Base-by-base conservation (phyloP, 2,329 filamentous ascomycete genomes). In the Pseudopyrenochaeta lycopersici region DNA sequence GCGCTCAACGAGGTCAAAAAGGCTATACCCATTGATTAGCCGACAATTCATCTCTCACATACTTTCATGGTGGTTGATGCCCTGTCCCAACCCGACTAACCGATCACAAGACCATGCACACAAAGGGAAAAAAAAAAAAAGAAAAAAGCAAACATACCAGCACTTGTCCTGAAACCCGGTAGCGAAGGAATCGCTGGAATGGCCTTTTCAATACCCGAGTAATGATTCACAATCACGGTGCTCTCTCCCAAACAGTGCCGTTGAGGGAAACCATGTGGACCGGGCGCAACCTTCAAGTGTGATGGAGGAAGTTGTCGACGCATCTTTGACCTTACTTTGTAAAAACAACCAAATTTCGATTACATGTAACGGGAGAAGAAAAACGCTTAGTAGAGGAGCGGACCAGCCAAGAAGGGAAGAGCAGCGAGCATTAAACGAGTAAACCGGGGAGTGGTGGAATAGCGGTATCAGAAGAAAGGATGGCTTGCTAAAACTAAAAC, bases 1-100 rank as follows among this genome's bases (percentile, higher is more conserved):
- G 90, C 90, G 63, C 90, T 87, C 14, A 95, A 83, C 64, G 91
- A 94, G 50, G 87, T 89, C 76, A 95, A 89, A 80, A 95, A 95
- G 21, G 90, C 91, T 95, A 75, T 44, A 29, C 38, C 17, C 29
- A 42, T 29, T 14, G 6, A 39, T 70, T 43, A 70, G 66, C 57
- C 17, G 14, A n/a, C 30, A 32, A 39, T 30, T 32, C 31, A 20
- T 30, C 32, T 30, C 21, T 5, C 29, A 46, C 49, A 35, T 27
- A 7, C 35, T 32, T 30, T 38, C 18, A 20, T 54, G 40, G 31
- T 48, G 33, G 31, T 47, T 53, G 54, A 59, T 41, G 45, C 47
- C 36, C 47, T 50, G 40, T 32, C 36, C 21, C 17, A 27, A 30
- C 23, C 27, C 21, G 29, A 36, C 17, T 17, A 54, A 35, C 49